Conservation (phyloP, 2,329 filamentous ascomycete species). For the Emmonsiellopsis sp. region DNA sequence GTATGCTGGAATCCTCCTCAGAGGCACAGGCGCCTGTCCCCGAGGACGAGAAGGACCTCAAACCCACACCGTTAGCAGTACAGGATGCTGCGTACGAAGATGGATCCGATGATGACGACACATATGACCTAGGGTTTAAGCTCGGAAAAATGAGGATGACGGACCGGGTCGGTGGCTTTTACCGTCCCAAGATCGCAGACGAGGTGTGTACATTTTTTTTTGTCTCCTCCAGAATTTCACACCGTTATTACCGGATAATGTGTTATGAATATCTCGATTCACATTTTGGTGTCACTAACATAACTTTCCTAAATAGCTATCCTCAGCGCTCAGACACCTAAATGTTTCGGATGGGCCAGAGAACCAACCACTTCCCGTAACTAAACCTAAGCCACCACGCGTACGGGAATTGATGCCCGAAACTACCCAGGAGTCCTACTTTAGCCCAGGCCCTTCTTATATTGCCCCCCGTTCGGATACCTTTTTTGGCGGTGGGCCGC, state of each 20-base stretch:
- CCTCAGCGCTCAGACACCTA: neutral
- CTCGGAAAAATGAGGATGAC: constrained; percentile 66
- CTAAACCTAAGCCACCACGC: neutral
- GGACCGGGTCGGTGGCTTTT: constrained; percentile 64
- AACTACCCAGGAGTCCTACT: constrained; percentile 34
- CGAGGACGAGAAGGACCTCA: constrained; percentile 50
- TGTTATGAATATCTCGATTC: neutral
- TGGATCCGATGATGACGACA: constrained; percentile 50
- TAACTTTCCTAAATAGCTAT: neutral
- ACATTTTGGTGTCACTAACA: neutral
- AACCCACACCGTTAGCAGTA: constrained; percentile 53
- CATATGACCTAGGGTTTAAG: constrained; percentile 63
- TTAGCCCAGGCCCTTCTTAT: constrained; percentile 57
- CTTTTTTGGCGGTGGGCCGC: constrained; percentile 50
- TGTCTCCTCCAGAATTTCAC: neutral
- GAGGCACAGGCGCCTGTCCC: constrained; percentile 36
- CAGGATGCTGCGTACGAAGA: constrained; percentile 62
- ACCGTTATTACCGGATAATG: too few species aligned
- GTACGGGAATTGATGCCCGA: constrained; percentile 2
- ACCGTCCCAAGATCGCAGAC: constrained; percentile 60
- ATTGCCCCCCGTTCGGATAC: constrained; percentile 60
- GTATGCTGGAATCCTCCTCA: constrained; percentile 43
- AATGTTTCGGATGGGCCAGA: neutral
- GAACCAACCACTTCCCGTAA: neutral
- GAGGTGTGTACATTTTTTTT: constrained; percentile 44